These are phyloP conservation scores for Plasmodium yoelii DNA, from an alignment of 169 alveolate genomes.

Conservation along the genomic window DNA sequence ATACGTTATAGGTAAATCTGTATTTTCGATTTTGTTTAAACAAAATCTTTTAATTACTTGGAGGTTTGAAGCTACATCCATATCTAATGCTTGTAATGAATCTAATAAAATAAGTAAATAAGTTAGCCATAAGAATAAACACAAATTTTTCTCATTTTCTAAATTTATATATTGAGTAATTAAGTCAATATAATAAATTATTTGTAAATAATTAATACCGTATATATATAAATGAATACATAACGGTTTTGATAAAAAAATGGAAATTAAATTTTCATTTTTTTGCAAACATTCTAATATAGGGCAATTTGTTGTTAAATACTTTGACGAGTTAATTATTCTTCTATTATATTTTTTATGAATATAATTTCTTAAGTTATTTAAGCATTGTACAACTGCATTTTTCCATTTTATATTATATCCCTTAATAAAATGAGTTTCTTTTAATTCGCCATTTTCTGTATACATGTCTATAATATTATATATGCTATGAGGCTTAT, in stretches of 20 bases:
- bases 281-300: slow-evolving; percentile 19
- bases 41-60: slow-evolving; percentile 50
- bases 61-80: slow-evolving; percentile 43
- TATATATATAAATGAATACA: slow-evolving; percentile 65
- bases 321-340: slow-evolving; percentile 39
- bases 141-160: slow-evolving; percentile 1
- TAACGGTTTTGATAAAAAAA: slow-evolving; percentile 20
- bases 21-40: slow-evolving; percentile 21
- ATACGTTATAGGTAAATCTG: not conserved
- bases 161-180: slow-evolving; percentile 15
- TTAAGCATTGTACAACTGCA: slow-evolving; percentile 8
- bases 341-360: slow-evolving; percentile 50
- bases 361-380: slow-evolving; percentile 35
- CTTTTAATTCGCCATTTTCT: not conserved
- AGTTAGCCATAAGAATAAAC: slow-evolving; percentile 18
- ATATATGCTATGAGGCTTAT: slow-evolving; percentile 11
- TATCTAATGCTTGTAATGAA: slow-evolving; percentile 54
- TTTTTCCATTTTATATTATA: slow-evolving; percentile 8
- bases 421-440: not conserved
- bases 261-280: slow-evolving; percentile 25
- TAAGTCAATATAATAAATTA: slow-evolving; percentile 33
- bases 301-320: slow-evolving; percentile 28
- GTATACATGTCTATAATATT: slow-evolving; percentile 14
- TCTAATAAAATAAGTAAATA: slow-evolving; percentile 54
- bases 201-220: slow-evolving; percentile 51